Percentiles rank a stretch among this genome's conserved stretches.
These are phyloP conservation scores for Diplodia mutila DNA, from an alignment of 2,329 filamentous ascomycete species.

Conservation along the genomic window DNA sequence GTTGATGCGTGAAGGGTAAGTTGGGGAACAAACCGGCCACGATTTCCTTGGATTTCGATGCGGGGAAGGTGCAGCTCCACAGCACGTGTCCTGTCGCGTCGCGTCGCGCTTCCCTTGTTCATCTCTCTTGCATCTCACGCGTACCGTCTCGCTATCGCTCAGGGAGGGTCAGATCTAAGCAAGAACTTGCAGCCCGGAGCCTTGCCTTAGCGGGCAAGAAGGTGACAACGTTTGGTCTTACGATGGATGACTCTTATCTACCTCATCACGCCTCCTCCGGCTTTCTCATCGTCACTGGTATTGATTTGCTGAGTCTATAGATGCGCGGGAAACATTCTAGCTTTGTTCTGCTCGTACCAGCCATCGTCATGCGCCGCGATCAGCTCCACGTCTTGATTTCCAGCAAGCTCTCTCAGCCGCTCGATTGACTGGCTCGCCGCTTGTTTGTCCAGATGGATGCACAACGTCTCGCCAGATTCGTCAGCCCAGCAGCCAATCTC, in stretches of 20 bases:
- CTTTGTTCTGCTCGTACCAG: constrained; percentile 50
- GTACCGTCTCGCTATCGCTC: background rate
- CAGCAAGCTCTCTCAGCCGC: constrained; percentile 46
- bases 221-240: background rate
- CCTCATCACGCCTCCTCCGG: background rate
- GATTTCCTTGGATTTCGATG: background rate
- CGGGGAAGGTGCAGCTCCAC: background rate
- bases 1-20: background rate
- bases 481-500: constrained; percentile 57
- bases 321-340: constrained; percentile 37
- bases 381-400: constrained; percentile 51
- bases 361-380: constrained; percentile 56
- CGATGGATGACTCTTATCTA: background rate
- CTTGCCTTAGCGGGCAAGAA: background rate
- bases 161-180: background rate
- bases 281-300: background rate
- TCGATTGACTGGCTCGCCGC: constrained; percentile 50
- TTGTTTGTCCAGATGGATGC: constrained; percentile 56
- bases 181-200: background rate
- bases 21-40: constrained; percentile 11
- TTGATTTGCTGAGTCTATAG: constrained; percentile 27
- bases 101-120: background rate
- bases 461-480: constrained; percentile 48
- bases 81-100: background rate
- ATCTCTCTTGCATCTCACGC: background rate